These are phyloP conservation scores for Starmera dryadoides DNA, from an alignment of 805 yeast genomes.

Conservation along the genomic window DNA sequence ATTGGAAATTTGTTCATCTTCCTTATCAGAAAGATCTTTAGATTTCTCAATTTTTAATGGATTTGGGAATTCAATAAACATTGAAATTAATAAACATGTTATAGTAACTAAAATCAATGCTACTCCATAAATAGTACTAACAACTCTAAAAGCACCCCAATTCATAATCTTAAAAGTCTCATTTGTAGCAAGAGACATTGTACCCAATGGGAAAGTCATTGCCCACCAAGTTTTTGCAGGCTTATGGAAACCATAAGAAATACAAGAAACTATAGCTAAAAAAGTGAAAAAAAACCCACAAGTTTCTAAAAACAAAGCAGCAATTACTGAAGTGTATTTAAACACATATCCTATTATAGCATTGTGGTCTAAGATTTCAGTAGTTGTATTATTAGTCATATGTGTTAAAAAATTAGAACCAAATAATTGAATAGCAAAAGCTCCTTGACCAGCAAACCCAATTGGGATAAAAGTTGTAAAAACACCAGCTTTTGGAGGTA, in stretches of 20 bases:
- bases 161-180: slow-evolving; percentile 43
- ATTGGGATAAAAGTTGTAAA: slow-evolving; percentile 72
- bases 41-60: not conserved
- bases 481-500: slow-evolving; percentile 47
- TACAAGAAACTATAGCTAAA: slow-evolving; percentile 29
- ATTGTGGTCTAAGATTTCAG: slow-evolving; percentile 7
- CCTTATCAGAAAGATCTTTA: too few relatives aligned
- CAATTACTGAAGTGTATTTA: slow-evolving; percentile 27
- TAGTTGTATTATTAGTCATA: slow-evolving; percentile 14
- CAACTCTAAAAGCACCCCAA: slow-evolving; percentile 50
- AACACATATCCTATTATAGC: slow-evolving; percentile 23
- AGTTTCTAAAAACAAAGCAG: slow-evolving; percentile 39
- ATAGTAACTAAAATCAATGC: slow-evolving; percentile 34
- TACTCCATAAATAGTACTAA: slow-evolving; percentile 55
- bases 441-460: slow-evolving; percentile 85
- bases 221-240: slow-evolving; percentile 69
- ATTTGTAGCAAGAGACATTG: slow-evolving; percentile 57
- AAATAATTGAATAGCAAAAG: slow-evolving; percentile 54
- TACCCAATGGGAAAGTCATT: slow-evolving; percentile 86
- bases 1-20: not conserved
- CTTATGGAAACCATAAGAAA: slow-evolving; percentile 23
- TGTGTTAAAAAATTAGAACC: slow-evolving; percentile 33
- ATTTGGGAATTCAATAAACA: not conserved
- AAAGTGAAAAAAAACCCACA: slow-evolving; percentile 54
- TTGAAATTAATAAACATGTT: not conserved